Conservation (phyloP, 495 filamentous ascomycete genomes). For the Penicillium atrosanguineum region DNA sequence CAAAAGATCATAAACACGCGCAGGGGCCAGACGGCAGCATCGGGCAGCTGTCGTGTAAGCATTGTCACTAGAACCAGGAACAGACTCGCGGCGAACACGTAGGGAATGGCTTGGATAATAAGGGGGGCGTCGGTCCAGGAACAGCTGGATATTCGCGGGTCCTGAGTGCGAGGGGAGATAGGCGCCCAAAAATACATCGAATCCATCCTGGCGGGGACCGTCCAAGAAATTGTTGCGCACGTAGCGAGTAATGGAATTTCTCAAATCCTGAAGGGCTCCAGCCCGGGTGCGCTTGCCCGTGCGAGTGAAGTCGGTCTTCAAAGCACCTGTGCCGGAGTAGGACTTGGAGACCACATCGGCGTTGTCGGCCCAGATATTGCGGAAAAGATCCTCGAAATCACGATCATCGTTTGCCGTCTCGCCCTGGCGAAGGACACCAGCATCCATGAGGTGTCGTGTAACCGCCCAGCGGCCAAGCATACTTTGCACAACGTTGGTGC, state of each 20-base stretch:
- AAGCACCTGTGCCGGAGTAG: constrained; percentile 91
- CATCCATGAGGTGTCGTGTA: constrained; percentile 81
- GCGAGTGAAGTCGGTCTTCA: constrained; percentile 95
- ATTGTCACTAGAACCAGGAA: constrained; percentile 81
- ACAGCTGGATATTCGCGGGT: constrained; percentile 64
- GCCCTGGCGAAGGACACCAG: constrained; percentile 69
- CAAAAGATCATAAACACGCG: constrained; percentile 76
- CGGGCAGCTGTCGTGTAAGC: constrained; percentile 65
- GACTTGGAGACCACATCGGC: constrained; percentile 89
- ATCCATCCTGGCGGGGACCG: constrained; percentile 89
- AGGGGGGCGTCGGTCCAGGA: constrained; percentile 82
- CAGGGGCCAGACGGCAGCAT: constrained; percentile 71
- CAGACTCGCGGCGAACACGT: constrained; percentile 79
- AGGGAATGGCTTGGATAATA: constrained; percentile 85
- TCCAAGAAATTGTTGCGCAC: constrained; percentile 88
- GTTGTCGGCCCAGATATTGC: constrained; percentile 97
- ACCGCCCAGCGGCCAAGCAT: constrained; percentile 87
- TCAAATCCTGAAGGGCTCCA: constrained; percentile 77
- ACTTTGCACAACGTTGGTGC: constrained; percentile 95
- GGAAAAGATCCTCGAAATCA: constrained; percentile 82
- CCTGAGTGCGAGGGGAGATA: constrained; percentile 69
- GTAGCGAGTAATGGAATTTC: constrained; percentile 81
- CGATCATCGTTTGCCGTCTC: constrained; percentile 67
- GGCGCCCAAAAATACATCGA: constrained; percentile 86
- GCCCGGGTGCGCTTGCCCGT: constrained; percentile 80